Evolutionary conservation across 768 basidiomycete species (phyloP), one percentile per base, ranked within the genome.

Genomic region (Agaricus sinodeliciosus): DNA sequence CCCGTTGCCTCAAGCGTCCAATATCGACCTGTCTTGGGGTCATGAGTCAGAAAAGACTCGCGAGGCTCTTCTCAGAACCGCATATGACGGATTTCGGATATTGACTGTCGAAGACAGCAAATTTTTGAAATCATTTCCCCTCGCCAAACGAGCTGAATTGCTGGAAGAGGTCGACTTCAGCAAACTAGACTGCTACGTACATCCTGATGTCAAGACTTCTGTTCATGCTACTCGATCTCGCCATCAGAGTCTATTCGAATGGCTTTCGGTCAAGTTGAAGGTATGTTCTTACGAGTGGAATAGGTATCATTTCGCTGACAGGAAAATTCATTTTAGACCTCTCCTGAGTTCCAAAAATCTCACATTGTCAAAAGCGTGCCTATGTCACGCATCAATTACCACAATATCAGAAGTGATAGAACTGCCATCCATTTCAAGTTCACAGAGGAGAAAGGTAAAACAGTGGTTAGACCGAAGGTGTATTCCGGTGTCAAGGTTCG

Each of bases 121-220:
- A 19, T 35, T 51, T 13, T 11, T 12, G 31, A 11, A 13, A 25
- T 44, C 42, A 15, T 19, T 37, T 35, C 18, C 41, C 18, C 31
- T 51, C 18, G 22, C 8, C 11, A 35, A 48, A n/a, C 34, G 34
- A 6, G 28, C 36, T 11, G 16, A 34, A 8, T 22, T 51, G 15
- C 22, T 51, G 4, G 42, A 31, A 16, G n/a, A 34, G 12, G 50
- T 42, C 34, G 50, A 51, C 15, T 51, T 51, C 34, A 51, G 50
- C 22, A 51, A 51, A 34, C 34, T 51, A 2, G 50, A 51, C 36
- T 51, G 50, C n/a, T 51, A 51, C 16, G 12, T 44, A 22, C 18
- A 43, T 35, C 50, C 50, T 5, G 19, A 43, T n/a, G 35, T 51
- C 8, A 51, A 51, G 43, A 44, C 35, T 3, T 43, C 50, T 5